These are phyloP conservation scores for Pythium biforme DNA, from an alignment of 352 stramenopile genomes.

Conservation along the genomic window DNA sequence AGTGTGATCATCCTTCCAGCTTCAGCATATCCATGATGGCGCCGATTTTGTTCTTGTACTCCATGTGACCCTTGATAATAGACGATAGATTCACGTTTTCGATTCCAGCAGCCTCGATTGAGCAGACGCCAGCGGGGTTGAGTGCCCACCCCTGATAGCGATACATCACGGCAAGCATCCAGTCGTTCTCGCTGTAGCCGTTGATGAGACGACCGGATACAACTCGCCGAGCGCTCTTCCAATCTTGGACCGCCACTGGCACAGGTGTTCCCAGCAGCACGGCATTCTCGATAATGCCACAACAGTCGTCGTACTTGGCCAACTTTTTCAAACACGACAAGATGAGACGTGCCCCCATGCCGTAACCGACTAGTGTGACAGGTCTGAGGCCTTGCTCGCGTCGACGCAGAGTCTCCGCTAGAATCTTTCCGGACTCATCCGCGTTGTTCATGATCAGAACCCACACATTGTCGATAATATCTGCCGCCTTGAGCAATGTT, in stretches of 20 bases:
- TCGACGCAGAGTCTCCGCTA: slow-evolving; percentile 64
- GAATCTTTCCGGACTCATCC: slow-evolving; percentile 66
- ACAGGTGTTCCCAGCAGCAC: slow-evolving; percentile 86
- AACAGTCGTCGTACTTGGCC: slow-evolving; percentile 57
- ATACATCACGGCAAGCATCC: slow-evolving; percentile 91
- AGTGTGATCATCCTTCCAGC: slow-evolving; percentile 44
- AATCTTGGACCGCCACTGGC: slow-evolving; percentile 53
- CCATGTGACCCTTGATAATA: slow-evolving; percentile 77
- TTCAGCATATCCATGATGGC: slow-evolving; percentile 75
- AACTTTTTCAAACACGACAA: slow-evolving; percentile 89
- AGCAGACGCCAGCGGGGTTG: slow-evolving; percentile 70
- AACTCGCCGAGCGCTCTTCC: slow-evolving; percentile 61
- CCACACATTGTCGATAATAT: slow-evolving; percentile 88
- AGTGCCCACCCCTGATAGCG: slow-evolving; percentile 82
- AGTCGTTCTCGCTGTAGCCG: slow-evolving; percentile 88
- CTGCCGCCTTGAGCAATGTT: slow-evolving; percentile 58
- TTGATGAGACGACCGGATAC: slow-evolving; percentile 90
- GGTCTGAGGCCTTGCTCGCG: slow-evolving; percentile 78
- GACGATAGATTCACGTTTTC: slow-evolving; percentile 85
- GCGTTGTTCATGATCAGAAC: slow-evolving; percentile 76
- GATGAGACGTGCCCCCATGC: slow-evolving; percentile 88
- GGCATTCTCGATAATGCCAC: slow-evolving; percentile 86
- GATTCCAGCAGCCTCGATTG: slow-evolving; percentile 62
- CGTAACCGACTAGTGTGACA: slow-evolving; percentile 88
- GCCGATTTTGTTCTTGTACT: slow-evolving; percentile 90